Percentiles rank a stretch among this genome's conserved stretches.
Evolutionary conservation across 345 rosid genomes (phyloP).

Genomic region (Euclidium syriacum): DNA sequence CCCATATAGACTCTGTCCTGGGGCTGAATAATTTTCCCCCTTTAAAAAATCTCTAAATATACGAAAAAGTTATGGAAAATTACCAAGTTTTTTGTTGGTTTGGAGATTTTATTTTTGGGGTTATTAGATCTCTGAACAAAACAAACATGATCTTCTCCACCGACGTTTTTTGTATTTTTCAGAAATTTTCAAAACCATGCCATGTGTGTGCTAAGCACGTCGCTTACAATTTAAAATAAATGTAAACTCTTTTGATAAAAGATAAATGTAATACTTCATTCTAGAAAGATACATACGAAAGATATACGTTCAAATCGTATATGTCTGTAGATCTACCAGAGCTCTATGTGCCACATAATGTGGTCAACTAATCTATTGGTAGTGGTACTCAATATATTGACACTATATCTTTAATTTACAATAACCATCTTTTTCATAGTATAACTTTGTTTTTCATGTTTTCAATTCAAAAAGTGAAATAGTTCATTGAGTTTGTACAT

Average conservation of each 20-base stretch:
- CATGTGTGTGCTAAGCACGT: slow-evolving; percentile 21
- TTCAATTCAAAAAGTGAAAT: too few relatives aligned
- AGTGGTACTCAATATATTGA: too few relatives aligned
- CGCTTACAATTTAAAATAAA: slow-evolving; percentile 3
- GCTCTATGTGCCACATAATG: too few relatives aligned
- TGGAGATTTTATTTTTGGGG: not conserved
- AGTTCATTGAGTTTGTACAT: too few relatives aligned
- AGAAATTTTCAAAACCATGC: not conserved
- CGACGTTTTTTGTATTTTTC: slow-evolving; percentile 1
- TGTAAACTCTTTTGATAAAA: too few relatives aligned
- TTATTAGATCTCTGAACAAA: not conserved
- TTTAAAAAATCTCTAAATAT: not conserved
- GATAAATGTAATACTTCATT: not conserved
- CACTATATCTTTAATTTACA: too few relatives aligned
- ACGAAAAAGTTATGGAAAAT: not conserved
- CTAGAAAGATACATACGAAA: not conserved
- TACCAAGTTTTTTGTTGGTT: not conserved
- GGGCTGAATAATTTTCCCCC: not conserved
- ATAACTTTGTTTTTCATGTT: too few relatives aligned
- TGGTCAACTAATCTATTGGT: too few relatives aligned
- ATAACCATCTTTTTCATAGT: too few relatives aligned
- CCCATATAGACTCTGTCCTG: too few relatives aligned
- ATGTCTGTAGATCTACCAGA: too few relatives aligned
- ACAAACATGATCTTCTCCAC: slow-evolving; percentile 6
- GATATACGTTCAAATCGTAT: too few relatives aligned